phyloP scores from a whole-genome alignment of 2,329 filamentous ascomycete species.

The Clarireedia monteithiana region DNA sequence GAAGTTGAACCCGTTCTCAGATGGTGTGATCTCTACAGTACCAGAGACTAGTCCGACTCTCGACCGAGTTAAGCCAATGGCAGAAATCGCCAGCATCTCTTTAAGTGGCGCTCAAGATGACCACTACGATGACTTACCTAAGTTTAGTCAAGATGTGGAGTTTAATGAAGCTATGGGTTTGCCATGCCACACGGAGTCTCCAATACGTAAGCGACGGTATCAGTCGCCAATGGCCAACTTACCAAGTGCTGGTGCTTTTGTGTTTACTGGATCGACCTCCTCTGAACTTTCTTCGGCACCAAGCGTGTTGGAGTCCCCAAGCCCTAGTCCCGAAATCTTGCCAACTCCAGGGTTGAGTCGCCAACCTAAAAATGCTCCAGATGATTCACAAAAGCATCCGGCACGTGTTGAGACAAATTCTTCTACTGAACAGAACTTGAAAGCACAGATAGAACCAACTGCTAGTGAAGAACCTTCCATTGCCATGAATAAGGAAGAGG shows the following conservation, averaged over 20 bases:
- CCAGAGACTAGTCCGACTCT: conserved; percentile 28
- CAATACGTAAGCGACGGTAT: not conserved
- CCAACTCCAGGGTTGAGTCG: not conserved
- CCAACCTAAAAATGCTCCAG: too few species aligned
- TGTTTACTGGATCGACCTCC: not conserved
- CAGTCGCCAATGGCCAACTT: not conserved
- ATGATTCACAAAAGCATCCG: too few species aligned
- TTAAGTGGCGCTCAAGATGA: conserved; percentile 13
- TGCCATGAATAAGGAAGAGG: not conserved
- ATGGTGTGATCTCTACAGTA: conserved; percentile 15
- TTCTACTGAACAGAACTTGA: not conserved
- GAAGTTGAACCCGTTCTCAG: conserved; percentile 7
- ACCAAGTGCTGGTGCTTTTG: not conserved
- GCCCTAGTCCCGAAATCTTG: not conserved
- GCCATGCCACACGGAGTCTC: not conserved
- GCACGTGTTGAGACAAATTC: too few species aligned
- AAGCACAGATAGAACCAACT: not conserved
- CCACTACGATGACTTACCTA: conserved; percentile 18
- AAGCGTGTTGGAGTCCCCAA: conserved; percentile 1
- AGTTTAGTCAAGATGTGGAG: conserved; percentile 24
- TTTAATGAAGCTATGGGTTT: conserved; percentile 17
- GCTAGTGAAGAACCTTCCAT: not conserved
- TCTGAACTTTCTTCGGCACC: conserved; percentile 4
- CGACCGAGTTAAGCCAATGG: conserved; percentile 18
- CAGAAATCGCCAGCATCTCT: conserved; percentile 23